phyloP scores from a whole-genome alignment of 1,284 basidiomycete genomes.

The Pseudomicrostroma phylloplanum region DNA sequence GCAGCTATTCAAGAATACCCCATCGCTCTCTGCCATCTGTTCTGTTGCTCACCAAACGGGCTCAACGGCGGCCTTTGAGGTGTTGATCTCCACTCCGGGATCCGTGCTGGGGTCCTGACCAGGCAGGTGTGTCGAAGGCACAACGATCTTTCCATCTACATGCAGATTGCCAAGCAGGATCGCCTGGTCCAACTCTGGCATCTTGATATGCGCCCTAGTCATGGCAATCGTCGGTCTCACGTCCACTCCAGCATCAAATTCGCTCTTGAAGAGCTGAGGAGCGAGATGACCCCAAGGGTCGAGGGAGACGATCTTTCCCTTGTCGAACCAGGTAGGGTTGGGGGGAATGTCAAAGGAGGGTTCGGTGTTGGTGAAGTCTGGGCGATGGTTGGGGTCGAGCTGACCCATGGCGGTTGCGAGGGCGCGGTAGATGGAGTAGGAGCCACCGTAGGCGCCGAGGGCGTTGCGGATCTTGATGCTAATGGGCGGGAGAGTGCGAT shows the following conservation, averaged over 20 bases:
- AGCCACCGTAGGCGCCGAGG: slow-evolving; percentile 85
- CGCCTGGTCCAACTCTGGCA: slow-evolving; percentile 82
- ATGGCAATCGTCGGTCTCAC: slow-evolving; percentile 57
- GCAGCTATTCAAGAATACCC: too few relatives aligned
- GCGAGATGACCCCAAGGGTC: slow-evolving; percentile 92
- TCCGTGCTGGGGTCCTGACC: slow-evolving; percentile 52
- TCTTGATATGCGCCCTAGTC: slow-evolving; percentile 75
- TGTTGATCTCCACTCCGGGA: slow-evolving; percentile 76
- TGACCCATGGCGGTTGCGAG: slow-evolving; percentile 81
- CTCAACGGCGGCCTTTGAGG: slow-evolving; percentile 63
- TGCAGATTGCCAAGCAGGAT: slow-evolving; percentile 64
- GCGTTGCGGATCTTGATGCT: slow-evolving; percentile 81
- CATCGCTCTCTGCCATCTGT: too few relatives aligned
- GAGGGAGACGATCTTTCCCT: slow-evolving; percentile 79
- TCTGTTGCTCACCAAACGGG: slow-evolving; percentile 17
- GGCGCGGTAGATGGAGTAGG: slow-evolving; percentile 89
- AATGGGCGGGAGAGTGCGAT: too few relatives aligned
- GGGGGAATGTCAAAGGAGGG: slow-evolving; percentile 78
- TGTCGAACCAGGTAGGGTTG: slow-evolving; percentile 73
- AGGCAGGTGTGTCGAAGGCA: slow-evolving; percentile 28
- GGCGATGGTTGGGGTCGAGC: slow-evolving; percentile 63
- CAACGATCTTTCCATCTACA: slow-evolving; percentile 73
- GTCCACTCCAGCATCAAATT: slow-evolving; percentile 49
- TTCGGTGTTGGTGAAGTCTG: slow-evolving; percentile 70
- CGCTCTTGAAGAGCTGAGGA: slow-evolving; percentile 65